Conservation (phyloP, 768 basidiomycete species). For the Coprinopsis sp. region DNA sequence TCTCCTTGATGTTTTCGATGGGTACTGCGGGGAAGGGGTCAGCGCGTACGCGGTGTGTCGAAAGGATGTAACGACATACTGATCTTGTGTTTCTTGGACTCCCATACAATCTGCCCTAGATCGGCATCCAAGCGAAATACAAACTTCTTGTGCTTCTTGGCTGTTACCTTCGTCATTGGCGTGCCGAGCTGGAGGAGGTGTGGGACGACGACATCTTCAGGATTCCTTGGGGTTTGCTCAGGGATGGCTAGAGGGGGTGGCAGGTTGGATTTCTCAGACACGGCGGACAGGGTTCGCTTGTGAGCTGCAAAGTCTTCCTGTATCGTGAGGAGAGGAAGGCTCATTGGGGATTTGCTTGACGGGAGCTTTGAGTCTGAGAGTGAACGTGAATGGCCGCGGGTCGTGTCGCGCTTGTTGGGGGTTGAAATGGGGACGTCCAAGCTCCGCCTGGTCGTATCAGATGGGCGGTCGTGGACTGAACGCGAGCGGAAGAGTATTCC, state of each 20-base stretch:
- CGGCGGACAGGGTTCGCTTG: conserved; percentile 9
- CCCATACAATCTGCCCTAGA: conserved; percentile 75
- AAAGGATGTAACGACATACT: conserved; percentile 48
- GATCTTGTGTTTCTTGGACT: conserved; percentile 64
- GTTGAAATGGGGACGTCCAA: not conserved
- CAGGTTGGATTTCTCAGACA: conserved; percentile 8
- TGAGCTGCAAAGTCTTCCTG: not conserved
- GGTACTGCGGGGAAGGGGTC: conserved; percentile 48
- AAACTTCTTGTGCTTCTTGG: conserved; percentile 67
- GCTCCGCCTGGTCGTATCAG: too few relatives aligned
- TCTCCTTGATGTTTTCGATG: conserved; percentile 85
- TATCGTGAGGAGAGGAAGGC: not conserved
- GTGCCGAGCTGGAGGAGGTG: conserved; percentile 55
- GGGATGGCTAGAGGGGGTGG: not conserved
- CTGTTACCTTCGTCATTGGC: conserved; percentile 79
- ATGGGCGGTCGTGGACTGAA: not conserved
- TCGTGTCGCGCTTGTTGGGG: not conserved
- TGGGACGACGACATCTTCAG: conserved; percentile 44
- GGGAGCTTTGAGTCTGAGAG: conserved; percentile 9
- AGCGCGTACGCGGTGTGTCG: conserved; percentile 16
- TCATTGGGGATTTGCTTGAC: not conserved
- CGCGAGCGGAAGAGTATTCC: not conserved
- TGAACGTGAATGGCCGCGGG: conserved; percentile 13
- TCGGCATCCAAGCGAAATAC: conserved; percentile 74
- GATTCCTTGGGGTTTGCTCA: conserved; percentile 11